phyloP scores from a whole-genome alignment of 2,329 filamentous ascomycete species.

The Cladophialophora bantiana region DNA sequence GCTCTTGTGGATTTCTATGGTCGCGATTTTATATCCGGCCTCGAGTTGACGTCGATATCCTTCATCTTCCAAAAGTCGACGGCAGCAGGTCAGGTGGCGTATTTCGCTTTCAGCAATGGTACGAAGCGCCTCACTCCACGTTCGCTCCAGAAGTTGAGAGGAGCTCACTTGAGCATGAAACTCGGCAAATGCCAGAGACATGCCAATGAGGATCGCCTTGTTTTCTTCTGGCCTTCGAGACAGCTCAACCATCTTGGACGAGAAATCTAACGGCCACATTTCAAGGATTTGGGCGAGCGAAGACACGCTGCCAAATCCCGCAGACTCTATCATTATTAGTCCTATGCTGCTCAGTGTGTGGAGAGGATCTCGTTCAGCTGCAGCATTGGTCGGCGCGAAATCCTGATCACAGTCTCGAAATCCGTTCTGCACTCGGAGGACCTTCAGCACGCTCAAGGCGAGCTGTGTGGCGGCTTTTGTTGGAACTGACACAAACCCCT shows the following conservation, averaged over 20 bases:
- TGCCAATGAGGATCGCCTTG: neutral
- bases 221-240: neutral
- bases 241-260: neutral
- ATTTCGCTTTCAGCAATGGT: neutral
- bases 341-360: neutral
- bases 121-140: neutral
- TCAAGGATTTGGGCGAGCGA: neutral
- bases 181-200: neutral
- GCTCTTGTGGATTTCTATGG: neutral
- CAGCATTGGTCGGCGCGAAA: neutral
- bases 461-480: neutral
- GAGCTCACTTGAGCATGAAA: constrained; percentile 1
- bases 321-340: neutral
- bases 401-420: neutral
- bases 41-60: neutral
- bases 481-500: neutral
- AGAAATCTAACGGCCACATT: neutral
- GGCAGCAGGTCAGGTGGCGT: neutral
- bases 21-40: neutral
- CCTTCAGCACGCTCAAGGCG: neutral
- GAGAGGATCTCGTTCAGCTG: neutral
- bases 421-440: neutral
- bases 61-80: neutral
- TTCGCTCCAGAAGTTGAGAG: neutral
- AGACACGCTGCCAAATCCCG: neutral